phyloP scores from a whole-genome alignment of 2,329 filamentous ascomycete genomes.

The Hymenoscyphus infarciens region DNA sequence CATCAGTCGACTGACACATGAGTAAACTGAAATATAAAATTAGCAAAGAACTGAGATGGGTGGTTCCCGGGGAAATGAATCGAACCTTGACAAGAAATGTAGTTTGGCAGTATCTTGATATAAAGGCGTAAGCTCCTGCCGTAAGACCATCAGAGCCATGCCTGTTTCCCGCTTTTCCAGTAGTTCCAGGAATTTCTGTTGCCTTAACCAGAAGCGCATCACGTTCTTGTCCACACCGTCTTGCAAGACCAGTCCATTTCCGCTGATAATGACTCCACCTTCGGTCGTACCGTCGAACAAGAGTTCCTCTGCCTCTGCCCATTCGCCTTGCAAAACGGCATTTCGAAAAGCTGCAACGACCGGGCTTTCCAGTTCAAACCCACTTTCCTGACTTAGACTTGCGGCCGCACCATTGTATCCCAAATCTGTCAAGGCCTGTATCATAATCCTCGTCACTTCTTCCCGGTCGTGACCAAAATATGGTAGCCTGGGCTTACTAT shows the following conservation, averaged over 20 bases:
- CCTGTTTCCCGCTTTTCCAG: slow-evolving; percentile 72
- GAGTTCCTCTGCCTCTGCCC: slow-evolving; percentile 80
- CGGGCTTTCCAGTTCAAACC: slow-evolving; percentile 79
- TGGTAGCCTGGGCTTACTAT: slow-evolving; percentile 28
- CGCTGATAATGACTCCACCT: slow-evolving; percentile 41
- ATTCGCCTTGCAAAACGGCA: slow-evolving; percentile 76
- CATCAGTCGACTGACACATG: slow-evolving; percentile 78
- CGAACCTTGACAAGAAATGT: slow-evolving; percentile 72
- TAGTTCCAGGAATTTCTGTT: slow-evolving; percentile 93
- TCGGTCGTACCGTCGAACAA: slow-evolving; percentile 55
- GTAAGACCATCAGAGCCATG: slow-evolving; percentile 75
- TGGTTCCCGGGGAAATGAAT: not conserved
- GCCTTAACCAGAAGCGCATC: slow-evolving; percentile 84
- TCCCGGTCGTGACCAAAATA: slow-evolving; percentile 88
- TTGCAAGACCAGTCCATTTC: slow-evolving; percentile 64
- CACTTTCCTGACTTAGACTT: slow-evolving; percentile 74
- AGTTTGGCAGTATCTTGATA: slow-evolving; percentile 74
- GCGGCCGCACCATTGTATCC: slow-evolving; percentile 78
- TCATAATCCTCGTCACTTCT: slow-evolving; percentile 87
- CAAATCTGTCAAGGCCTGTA: slow-evolving; percentile 85
- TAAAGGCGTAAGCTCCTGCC: slow-evolving; percentile 82
- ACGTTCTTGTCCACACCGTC: slow-evolving; percentile 70
- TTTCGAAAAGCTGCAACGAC: slow-evolving; percentile 82
- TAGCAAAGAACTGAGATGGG: slow-evolving; percentile 3
- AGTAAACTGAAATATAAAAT: slow-evolving; percentile 57